phyloP scores from a whole-genome alignment of 1,284 basidiomycete genomes.

The Cryptococcus neoformans region DNA sequence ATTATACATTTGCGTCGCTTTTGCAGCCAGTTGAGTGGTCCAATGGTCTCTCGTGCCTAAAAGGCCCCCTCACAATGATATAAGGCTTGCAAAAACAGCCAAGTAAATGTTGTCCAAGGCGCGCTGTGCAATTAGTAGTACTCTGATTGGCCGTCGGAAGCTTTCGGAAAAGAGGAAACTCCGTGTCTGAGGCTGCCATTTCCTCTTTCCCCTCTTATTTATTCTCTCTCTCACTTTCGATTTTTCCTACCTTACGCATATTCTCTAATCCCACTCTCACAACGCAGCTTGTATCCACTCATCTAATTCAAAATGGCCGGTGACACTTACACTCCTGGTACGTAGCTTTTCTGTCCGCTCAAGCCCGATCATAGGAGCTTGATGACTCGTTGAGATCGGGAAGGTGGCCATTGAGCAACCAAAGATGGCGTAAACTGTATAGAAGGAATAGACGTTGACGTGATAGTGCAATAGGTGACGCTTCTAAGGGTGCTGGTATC shows the following conservation, averaged over 20 bases:
- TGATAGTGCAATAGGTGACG: conserved; percentile 62
- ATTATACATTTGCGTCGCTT: background rate
- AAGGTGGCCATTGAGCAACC: too few species aligned
- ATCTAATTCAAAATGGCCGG: conserved; percentile 16
- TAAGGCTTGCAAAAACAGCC: too few species aligned
- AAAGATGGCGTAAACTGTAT: too few species aligned
- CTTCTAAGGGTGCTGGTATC: conserved; percentile 79
- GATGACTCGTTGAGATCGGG: background rate
- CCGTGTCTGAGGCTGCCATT: conserved; percentile 1
- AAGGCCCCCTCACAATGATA: background rate
- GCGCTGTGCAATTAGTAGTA: background rate
- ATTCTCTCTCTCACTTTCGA: background rate
- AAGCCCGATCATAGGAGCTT: background rate
- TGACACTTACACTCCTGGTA: conserved; percentile 22
- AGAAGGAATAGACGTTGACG: background rate
- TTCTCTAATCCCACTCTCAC: background rate
- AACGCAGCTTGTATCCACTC: background rate
- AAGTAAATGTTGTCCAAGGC: background rate
- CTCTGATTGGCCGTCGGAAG: conserved; percentile 15
- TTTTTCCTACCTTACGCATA: conserved; percentile 2
- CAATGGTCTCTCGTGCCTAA: background rate
- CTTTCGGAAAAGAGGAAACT: conserved; percentile 10
- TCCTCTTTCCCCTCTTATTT: conserved; percentile 2
- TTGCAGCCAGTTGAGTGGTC: background rate
- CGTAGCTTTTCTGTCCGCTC: background rate